Evolutionary conservation across 305 asterid genomes (phyloP), one percentile per base, ranked within the genome.

Genomic region (Fraxinus angustifolia): DNA sequence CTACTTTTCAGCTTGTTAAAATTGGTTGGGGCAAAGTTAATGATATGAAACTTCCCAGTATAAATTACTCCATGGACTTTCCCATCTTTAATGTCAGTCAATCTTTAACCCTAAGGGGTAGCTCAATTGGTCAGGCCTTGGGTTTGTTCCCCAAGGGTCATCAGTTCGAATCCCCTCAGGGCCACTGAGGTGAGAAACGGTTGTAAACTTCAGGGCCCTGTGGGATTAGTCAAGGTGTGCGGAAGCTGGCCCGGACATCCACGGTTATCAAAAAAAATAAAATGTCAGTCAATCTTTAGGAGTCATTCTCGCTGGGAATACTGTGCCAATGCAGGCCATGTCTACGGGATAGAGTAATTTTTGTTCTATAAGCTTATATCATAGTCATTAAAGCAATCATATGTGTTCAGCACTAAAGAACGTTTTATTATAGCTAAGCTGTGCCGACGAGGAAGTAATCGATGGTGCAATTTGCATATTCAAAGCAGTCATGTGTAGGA

Each of bases 391-490:
- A 79, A 73, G 17, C 71, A 56, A 72, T 65, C 16, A 38, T 36
- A 70, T 82, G 72, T 53, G 67, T 56, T 76, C 60, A 65, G 73
- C 83, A 77, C 56, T 86, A 71, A 79, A 81, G 68, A 33, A 76
- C 86, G 83, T 79, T 85, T 80, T 88, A 31, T 71, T 89, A 81
- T 87, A 95, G 99, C 92, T 95, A 58, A 91, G 78, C 34, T 90
- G 87, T 81, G 87, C 86, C 60, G 92, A 92, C 50, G 97, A 88
- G 82, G 97, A 92, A 79, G 92, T 95, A 78, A 86, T 92, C 80
- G 97, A 91, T 83, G 93, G 93, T 79, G 90, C 97, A 83, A 82
- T 91, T 75, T 88, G 80, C 87, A 86, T 93, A 83, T 88, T 95
- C 80, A 92, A 92, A 88, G 97, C 97, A 75, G 89, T 88, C 85